These are phyloP conservation scores for Coffea eugenioides DNA, from an alignment of 257 asterid genomes.

Conservation along the genomic window DNA sequence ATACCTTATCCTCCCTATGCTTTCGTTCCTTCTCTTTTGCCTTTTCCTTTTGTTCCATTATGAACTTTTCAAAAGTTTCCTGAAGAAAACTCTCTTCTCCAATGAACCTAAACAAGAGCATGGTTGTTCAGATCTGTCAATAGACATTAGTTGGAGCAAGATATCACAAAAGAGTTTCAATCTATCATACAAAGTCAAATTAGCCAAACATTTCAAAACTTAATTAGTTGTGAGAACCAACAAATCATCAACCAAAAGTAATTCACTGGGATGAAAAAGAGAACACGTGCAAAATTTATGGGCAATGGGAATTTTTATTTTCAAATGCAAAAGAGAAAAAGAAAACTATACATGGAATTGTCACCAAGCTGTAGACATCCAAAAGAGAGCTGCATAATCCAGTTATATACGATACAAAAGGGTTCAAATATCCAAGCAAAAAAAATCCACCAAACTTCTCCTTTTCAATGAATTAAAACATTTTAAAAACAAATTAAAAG, in stretches of 20 bases:
- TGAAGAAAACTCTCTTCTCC: conserved; percentile 66
- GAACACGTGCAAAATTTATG: neutral
- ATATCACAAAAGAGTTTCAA: neutral
- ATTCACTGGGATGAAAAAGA: neutral
- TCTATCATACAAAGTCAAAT: neutral
- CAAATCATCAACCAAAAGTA: neutral
- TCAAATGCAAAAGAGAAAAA: neutral
- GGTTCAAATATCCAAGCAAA: neutral
- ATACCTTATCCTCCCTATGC: conserved; percentile 86
- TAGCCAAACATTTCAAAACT: neutral
- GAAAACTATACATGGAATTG: neutral
- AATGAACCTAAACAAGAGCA: conserved; percentile 53
- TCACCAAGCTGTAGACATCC: neutral
- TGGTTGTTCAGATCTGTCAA: conserved; percentile 6
- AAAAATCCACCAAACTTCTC: neutral
- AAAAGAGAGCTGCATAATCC: neutral
- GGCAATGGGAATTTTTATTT: neutral
- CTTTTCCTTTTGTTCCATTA: conserved; percentile 61
- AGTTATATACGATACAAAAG: neutral
- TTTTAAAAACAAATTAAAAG: neutral
- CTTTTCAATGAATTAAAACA: neutral
- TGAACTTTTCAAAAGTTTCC: conserved; percentile 61
- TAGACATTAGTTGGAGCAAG: neutral
- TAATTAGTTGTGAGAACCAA: neutral
- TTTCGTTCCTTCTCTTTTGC: conserved; percentile 76